Conservation (phyloP, 225 moss, liverwort and hornwort species). For the Polytrichum formosum region DNA sequence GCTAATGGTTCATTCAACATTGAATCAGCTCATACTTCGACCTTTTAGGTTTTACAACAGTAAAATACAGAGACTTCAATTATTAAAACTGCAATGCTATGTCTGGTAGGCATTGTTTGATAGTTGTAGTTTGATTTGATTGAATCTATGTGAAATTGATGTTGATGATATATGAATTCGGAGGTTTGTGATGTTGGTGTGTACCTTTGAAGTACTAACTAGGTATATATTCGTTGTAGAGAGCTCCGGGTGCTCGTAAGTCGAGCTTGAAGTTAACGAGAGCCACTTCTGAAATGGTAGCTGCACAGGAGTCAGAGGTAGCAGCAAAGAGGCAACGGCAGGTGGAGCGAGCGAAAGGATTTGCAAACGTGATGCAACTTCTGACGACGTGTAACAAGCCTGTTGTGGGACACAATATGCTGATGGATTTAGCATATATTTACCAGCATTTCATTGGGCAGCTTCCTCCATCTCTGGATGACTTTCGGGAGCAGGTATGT, state of each 20-base stretch:
- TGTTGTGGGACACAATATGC: conserved; percentile 62
- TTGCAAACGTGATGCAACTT: conserved; percentile 52
- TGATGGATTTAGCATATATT: conserved; percentile 45
- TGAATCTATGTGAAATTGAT: too few species aligned
- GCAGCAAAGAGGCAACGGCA: conserved; percentile 54
- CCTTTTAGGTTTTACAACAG: background rate
- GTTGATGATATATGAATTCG: too few species aligned
- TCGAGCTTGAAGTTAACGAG: conserved; percentile 62
- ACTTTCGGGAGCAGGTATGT: conserved; percentile 55
- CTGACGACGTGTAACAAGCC: conserved; percentile 54
- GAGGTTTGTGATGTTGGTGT: too few species aligned
- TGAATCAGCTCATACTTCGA: too few species aligned
- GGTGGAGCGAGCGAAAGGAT: conserved; percentile 45
- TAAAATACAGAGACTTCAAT: background rate
- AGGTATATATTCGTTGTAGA: conserved; percentile 36
- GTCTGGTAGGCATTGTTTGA: too few species aligned
- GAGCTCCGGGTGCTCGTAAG: conserved; percentile 26
- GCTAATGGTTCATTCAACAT: too few species aligned
- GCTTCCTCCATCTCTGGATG: conserved; percentile 48
- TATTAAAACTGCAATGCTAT: too few species aligned
- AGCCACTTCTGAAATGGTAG: conserved; percentile 49
- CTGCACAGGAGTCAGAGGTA: conserved; percentile 49
- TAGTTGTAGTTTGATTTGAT: too few species aligned
- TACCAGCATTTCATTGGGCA: conserved; percentile 56
- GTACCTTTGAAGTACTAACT: conserved; percentile 16